Evolutionary conservation across 2,329 filamentous ascomycete genomes (phyloP).

Genomic region (Exophiala sp.): DNA sequence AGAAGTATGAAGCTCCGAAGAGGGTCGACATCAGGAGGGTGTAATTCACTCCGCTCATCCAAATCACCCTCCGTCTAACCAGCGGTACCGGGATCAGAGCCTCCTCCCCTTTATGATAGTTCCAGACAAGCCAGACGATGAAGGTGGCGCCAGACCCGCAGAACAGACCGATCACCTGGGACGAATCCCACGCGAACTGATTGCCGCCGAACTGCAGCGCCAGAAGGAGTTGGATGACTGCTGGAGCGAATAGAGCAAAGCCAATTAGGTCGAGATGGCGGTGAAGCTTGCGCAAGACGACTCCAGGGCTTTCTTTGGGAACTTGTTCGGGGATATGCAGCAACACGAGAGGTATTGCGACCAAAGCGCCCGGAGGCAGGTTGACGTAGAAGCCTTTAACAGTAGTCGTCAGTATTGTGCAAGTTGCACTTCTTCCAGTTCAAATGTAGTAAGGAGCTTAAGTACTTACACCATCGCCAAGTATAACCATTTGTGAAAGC

Average conservation of each 20-base stretch:
- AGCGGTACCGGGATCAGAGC: slow-evolving; percentile 28
- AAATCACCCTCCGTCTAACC: slow-evolving; percentile 23
- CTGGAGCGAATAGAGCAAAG: slow-evolving; percentile 51
- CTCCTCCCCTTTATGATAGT: slow-evolving; percentile 23
- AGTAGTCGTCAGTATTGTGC: too few species aligned
- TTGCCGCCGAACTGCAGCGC: slow-evolving; percentile 21
- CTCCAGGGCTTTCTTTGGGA: background rate
- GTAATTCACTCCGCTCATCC: slow-evolving; percentile 13
- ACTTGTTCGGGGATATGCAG: background rate
- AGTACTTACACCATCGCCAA: slow-evolving; percentile 40
- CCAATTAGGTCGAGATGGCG: slow-evolving; percentile 51
- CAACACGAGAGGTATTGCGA: slow-evolving; percentile 18
- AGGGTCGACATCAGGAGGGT: slow-evolving; percentile 27
- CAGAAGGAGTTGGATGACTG: slow-evolving; percentile 21
- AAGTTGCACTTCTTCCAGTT: too few species aligned
- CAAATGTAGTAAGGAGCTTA: too few species aligned
- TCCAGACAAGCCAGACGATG: slow-evolving; percentile 33
- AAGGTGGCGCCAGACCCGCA: slow-evolving; percentile 30
- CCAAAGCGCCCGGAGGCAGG: slow-evolving; percentile 34
- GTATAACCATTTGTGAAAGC: slow-evolving; percentile 36
- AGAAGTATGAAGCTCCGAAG: slow-evolving; percentile 29
- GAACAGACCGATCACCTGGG: slow-evolving; percentile 34
- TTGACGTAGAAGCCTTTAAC: slow-evolving; percentile 36
- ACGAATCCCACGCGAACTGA: slow-evolving; percentile 32
- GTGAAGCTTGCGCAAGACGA: background rate